Conservation (phyloP, 1,284 basidiomycete species). For the Bondarzewia mesenterica region DNA sequence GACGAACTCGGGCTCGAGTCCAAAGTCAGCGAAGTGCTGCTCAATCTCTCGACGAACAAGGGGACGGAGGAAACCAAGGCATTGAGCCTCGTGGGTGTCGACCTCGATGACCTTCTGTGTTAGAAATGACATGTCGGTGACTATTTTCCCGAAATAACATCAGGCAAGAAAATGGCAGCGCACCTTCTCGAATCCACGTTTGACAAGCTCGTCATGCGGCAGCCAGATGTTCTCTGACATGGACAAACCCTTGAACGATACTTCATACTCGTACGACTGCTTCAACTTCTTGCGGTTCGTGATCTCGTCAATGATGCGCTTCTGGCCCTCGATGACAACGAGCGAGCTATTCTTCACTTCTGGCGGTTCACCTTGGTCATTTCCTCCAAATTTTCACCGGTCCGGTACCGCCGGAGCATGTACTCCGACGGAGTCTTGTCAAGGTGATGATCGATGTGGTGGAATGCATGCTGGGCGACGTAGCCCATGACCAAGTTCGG, state of each 20-base stretch:
- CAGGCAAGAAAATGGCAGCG: slow-evolving; percentile 12
- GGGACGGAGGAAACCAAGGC: slow-evolving; percentile 90
- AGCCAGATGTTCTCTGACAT: slow-evolving; percentile 97
- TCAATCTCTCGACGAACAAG: slow-evolving; percentile 97
- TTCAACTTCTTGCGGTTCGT: slow-evolving; percentile 92
- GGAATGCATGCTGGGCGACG: slow-evolving; percentile 98
- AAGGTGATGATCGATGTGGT: slow-evolving; percentile 96
- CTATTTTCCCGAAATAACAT: slow-evolving; percentile 14
- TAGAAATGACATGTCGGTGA: slow-evolving; percentile 1
- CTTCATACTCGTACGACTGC: slow-evolving; percentile 98
- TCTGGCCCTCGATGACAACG: slow-evolving; percentile 88
- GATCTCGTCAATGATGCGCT: slow-evolving; percentile 93
- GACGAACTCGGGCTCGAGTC: slow-evolving; percentile 94
- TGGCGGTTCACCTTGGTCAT: slow-evolving; percentile 86
- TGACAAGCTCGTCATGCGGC: slow-evolving; percentile 92
- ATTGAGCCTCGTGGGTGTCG: slow-evolving; percentile 95
- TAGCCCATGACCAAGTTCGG: slow-evolving; percentile 99
- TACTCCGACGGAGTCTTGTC: slow-evolving; percentile 98
- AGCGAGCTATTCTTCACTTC: slow-evolving; percentile 93
- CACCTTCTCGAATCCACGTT: slow-evolving; percentile 93
- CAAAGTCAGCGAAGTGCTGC: slow-evolving; percentile 95
- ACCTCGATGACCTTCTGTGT: slow-evolving; percentile 85
- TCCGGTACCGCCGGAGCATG: slow-evolving; percentile 99
- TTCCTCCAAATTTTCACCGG: slow-evolving; percentile 96
- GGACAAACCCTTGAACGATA: slow-evolving; percentile 86